A percentile compares a stretch with the other conserved stretches of the same genome.
phyloP scores from a whole-genome alignment of 2,329 filamentous ascomycete species.

The Exophiala calicioides region DNA sequence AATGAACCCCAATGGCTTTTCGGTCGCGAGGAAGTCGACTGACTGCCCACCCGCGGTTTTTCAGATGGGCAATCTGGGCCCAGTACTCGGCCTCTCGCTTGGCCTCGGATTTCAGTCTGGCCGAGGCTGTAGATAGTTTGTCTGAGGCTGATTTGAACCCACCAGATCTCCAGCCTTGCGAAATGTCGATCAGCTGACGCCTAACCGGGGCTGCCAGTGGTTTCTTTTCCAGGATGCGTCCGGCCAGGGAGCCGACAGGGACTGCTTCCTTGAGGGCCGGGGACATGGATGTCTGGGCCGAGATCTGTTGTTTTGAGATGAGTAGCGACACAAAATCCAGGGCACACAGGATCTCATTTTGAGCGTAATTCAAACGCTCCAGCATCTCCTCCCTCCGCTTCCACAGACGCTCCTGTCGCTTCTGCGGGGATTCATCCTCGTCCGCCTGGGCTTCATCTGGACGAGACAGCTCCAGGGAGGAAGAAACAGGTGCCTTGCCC shows the following conservation, averaged over 20 bases:
- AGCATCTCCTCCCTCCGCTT: slow-evolving; percentile 48
- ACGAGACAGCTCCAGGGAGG: slow-evolving; percentile 52
- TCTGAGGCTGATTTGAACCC: slow-evolving; percentile 74
- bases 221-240: slow-evolving; percentile 64
- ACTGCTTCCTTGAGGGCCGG: slow-evolving; percentile 68
- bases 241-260: slow-evolving; percentile 72
- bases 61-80: slow-evolving; percentile 79
- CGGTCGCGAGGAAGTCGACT: slow-evolving; percentile 73
- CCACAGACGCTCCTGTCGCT: slow-evolving; percentile 44
- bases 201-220: slow-evolving; percentile 58
- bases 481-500: slow-evolving; percentile 36
- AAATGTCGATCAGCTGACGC: slow-evolving; percentile 56
- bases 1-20: slow-evolving; percentile 78
- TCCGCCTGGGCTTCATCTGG: slow-evolving; percentile 36
- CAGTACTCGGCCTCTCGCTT: slow-evolving; percentile 82
- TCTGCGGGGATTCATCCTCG: slow-evolving; percentile 39
- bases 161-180: slow-evolving; percentile 74
- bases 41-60: slow-evolving; percentile 81
- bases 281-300: slow-evolving; percentile 70
- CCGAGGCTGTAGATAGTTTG: slow-evolving; percentile 70
- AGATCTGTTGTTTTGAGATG: slow-evolving; percentile 75
- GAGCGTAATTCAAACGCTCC: slow-evolving; percentile 46
- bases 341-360: slow-evolving; percentile 59
- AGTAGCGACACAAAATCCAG: slow-evolving; percentile 83
- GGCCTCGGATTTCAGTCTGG: slow-evolving; percentile 74